Evolutionary conservation across 805 yeast genomes (phyloP), one percentile per base, ranked within the genome.

Genomic region (Ogataea glucozyma): DNA sequence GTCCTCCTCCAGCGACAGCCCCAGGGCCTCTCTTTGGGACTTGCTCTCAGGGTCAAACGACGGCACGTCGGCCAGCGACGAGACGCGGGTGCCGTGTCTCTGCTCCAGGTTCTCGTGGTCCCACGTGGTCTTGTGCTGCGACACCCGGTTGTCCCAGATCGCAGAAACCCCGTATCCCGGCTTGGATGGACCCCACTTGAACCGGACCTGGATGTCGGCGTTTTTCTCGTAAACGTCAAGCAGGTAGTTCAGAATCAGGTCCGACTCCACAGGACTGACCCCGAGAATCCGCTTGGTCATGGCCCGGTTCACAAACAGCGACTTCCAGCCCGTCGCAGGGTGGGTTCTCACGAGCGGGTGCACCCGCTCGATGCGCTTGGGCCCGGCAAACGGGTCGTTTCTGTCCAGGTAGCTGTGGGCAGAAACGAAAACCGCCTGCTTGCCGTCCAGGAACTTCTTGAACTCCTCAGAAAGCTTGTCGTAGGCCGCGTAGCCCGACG

Each of bases 261-360:
- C 71, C 8, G 75, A 66, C 59, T 79, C 83, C 38, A 62, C 74
- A 16, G 71, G 70, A 43, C 72, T 70, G 41, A 78, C 66, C 0
- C 81, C 83, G 6, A 71, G 71, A 43, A 78, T 78, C 47, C 76
- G 66, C 32, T 55, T 64, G 4, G 81, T 78, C 70, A 69, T 69
- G 16, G 69, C 61, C 30, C 78, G 67, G 60, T 78, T 77, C 32
- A 78, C 76, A 47, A 66, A 79, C 47, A 79, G 61, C 1, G 79
- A 64, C 59, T 80, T 80, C 76, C 78, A 70, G 34, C 83, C 83
- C 18, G 85, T 79, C n/a, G 73, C 81, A 9, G 86, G 85, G 51
- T 81, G 81, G 29, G 83, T 76, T 62, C 84, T 72, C 26, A 81
- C 72, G 19, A 81, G 51, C 4, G 83, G 84, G 60, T 80, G 85